These are phyloP conservation scores for Geosiphon pyriformis DNA, from an alignment of 192 early-diverging fungal genomes.

Conservation along the genomic window DNA sequence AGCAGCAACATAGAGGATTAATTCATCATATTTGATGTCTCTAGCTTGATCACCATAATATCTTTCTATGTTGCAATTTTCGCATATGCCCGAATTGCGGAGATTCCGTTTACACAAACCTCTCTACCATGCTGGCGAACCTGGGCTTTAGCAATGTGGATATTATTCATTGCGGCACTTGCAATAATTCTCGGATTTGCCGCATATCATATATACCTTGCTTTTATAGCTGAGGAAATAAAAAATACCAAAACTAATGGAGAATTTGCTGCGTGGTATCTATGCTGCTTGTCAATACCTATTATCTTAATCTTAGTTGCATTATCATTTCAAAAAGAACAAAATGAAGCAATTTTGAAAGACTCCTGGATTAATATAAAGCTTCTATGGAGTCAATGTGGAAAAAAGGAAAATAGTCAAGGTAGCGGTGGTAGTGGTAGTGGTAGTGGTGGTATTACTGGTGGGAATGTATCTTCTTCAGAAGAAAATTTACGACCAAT, in stretches of 20 bases:
- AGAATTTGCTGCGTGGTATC: conserved; percentile 42
- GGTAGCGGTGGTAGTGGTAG: background rate
- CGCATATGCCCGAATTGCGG: conserved; percentile 52
- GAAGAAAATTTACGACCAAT: no score
- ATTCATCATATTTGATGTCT: no score
- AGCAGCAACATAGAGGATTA: no score
- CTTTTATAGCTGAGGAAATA: conserved; percentile 26
- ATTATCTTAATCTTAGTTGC: conserved; percentile 31
- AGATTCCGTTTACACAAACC: conserved; percentile 62
- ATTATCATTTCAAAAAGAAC: conserved; percentile 35
- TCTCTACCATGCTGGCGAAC: conserved; percentile 55
- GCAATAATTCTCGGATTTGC: conserved; percentile 53
- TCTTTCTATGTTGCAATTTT: conserved; percentile 36
- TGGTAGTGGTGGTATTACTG: background rate
- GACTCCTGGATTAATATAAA: conserved; percentile 26
- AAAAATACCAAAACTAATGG: background rate
- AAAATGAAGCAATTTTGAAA: conserved; percentile 34
- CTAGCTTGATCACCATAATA: conserved; percentile 36
- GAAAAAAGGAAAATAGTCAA: background rate
- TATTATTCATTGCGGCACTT: conserved; percentile 51
- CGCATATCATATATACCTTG: conserved; percentile 52
- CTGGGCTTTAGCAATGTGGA: conserved; percentile 65
- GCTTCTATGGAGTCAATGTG: conserved; percentile 23
- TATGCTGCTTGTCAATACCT: conserved; percentile 42
- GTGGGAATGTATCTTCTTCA: no score